Conservation (phyloP, 805 yeast species). For the Cephaloascus albidus region DNA sequence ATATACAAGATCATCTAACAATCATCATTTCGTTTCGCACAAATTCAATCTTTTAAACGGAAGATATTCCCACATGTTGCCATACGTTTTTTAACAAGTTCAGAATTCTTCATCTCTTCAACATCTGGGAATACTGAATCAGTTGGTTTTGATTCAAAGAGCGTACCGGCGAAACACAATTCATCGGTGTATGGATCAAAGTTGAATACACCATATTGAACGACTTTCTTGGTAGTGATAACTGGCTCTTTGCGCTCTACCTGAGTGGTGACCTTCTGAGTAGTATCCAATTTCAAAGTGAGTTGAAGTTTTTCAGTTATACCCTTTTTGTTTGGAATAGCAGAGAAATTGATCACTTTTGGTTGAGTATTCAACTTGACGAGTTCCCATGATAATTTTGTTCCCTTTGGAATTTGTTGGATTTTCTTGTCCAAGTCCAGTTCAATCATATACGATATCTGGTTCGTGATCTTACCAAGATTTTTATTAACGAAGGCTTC, state of each 20-base stretch:
- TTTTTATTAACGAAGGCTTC: conserved; percentile 64
- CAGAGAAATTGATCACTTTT: conserved; percentile 60
- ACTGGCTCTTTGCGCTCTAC: conserved; percentile 27
- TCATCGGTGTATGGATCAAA: conserved; percentile 53
- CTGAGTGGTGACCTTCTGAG: conserved; percentile 38
- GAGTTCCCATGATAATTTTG: conserved; percentile 68
- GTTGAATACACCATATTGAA: conserved; percentile 52
- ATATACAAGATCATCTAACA: no score
- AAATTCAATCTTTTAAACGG: conserved; percentile 11
- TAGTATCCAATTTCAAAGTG: conserved; percentile 53
- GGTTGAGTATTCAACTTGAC: conserved; percentile 64
- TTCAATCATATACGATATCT: conserved; percentile 54
- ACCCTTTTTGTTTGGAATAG: conserved; percentile 49
- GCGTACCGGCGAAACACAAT: conserved; percentile 52
- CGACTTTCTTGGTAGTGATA: conserved; percentile 38
- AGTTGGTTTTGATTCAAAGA: conserved; percentile 47
- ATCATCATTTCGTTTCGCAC: no score
- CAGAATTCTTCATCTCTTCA: background rate
- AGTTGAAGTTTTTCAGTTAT: conserved; percentile 50
- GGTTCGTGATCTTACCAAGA: conserved; percentile 32
- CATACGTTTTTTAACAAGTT: background rate
- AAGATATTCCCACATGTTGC: background rate
- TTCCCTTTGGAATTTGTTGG: conserved; percentile 44
- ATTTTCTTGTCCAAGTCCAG: conserved; percentile 46
- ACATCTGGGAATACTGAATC: conserved; percentile 11